Conservation (phyloP, 305 asterid species). For the Fraxinus baroniana region DNA sequence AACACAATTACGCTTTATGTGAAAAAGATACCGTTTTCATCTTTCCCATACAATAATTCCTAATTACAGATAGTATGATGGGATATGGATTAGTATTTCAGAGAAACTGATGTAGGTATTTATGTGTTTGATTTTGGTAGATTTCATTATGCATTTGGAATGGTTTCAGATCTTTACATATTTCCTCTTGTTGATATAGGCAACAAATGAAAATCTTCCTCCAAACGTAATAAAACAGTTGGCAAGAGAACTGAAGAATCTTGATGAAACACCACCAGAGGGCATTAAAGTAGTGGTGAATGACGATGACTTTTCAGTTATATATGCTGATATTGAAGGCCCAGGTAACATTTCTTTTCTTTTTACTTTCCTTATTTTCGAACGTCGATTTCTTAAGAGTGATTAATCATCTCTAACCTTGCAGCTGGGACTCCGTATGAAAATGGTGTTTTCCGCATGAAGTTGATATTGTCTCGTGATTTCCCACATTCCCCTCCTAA, state of each 20-base stretch:
- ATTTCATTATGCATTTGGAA: background rate
- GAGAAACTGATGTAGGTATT: background rate
- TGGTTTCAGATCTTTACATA: conserved; percentile 4
- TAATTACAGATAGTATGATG: background rate
- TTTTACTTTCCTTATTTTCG: conserved; percentile 9
- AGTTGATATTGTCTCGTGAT: conserved; percentile 79
- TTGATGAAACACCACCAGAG: conserved; percentile 90
- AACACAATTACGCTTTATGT: background rate
- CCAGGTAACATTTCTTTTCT: conserved; percentile 55
- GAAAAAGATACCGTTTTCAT: background rate
- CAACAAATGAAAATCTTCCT: conserved; percentile 92
- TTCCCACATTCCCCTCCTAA: conserved; percentile 92
- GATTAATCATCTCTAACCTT: conserved; percentile 28
- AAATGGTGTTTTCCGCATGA: conserved; percentile 89
- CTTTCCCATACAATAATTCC: background rate
- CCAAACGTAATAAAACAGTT: conserved; percentile 89
- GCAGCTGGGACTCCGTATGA: conserved; percentile 99
- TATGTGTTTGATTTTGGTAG: conserved; percentile 6
- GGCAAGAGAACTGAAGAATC: conserved; percentile 93
- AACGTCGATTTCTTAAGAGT: conserved; percentile 11
- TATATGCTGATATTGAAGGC: conserved; percentile 91
- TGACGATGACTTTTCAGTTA: conserved; percentile 82
- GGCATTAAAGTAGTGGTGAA: conserved; percentile 92
- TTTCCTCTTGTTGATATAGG: conserved; percentile 37
- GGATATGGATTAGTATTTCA: background rate